Percentiles rank a stretch among this genome's conserved stretches.
Evolutionary conservation across 495 filamentous ascomycete species (phyloP).

Genomic region (Aspergillus sparsus): DNA sequence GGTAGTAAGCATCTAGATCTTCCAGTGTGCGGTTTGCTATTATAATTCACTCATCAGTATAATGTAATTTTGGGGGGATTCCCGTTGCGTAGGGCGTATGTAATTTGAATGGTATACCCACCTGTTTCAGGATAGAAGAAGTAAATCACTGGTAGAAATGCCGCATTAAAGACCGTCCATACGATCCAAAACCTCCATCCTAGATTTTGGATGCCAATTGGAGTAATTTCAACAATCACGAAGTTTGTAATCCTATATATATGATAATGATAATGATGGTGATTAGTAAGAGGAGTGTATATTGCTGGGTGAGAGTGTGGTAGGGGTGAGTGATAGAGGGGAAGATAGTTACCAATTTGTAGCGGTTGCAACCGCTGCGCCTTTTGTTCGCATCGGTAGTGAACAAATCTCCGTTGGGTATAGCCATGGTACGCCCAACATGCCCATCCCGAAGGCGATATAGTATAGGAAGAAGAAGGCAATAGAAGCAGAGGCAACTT

Average conservation of each 20-base stretch:
- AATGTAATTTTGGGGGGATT: neutral
- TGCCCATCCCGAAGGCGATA: slow-evolving; percentile 55
- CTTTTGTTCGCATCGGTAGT: slow-evolving; percentile 58
- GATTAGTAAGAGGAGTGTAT: neutral
- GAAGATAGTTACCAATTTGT: slow-evolving; percentile 52
- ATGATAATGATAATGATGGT: neutral
- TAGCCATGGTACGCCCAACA: slow-evolving; percentile 60
- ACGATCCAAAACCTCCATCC: slow-evolving; percentile 64
- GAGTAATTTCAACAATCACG: slow-evolving; percentile 61
- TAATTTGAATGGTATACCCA: slow-evolving; percentile 11
- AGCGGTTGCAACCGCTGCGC: slow-evolving; percentile 58
- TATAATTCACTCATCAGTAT: slow-evolving; percentile 20
- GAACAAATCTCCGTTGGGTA: slow-evolving; percentile 66
- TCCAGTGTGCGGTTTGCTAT: slow-evolving; percentile 47
- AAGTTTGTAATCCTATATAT: slow-evolving; percentile 54
- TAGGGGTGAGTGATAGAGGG: neutral
- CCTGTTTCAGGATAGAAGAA: slow-evolving; percentile 64
- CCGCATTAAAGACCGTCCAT: slow-evolving; percentile 58
- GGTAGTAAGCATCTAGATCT: slow-evolving; percentile 48
- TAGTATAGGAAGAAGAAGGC: slow-evolving; percentile 58
- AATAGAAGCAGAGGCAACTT: slow-evolving; percentile 44
- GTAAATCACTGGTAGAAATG: slow-evolving; percentile 61
- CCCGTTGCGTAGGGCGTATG: too few species aligned
- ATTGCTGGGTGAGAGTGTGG: neutral
- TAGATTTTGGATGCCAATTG: slow-evolving; percentile 56